Conservation (phyloP, 345 rosid species). For the Hibiscus syriacus region DNA sequence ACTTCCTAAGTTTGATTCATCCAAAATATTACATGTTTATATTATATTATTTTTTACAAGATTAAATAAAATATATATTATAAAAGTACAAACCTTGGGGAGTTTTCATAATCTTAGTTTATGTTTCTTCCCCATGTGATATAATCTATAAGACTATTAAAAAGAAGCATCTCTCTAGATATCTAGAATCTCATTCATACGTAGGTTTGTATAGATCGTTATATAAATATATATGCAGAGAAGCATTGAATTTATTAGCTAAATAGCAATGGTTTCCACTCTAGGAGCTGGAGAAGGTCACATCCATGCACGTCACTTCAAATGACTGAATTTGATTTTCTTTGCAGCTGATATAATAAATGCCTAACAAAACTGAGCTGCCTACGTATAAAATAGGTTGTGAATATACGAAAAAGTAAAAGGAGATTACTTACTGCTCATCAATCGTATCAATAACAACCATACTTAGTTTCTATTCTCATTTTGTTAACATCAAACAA, state of each 20-base stretch:
- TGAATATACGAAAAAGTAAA: background rate
- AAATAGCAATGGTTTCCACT: constrained; percentile 19
- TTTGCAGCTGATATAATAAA: too few relatives aligned
- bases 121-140: constrained; percentile 32
- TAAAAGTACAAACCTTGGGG: constrained; percentile 22
- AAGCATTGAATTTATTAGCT: constrained; percentile 21
- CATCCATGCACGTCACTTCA: constrained; percentile 42
- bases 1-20: too few relatives aligned
- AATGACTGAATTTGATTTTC: too few relatives aligned
- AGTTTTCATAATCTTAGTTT: constrained; percentile 24
- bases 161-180: constrained; percentile 16
- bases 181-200: background rate
- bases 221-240: constrained; percentile 17
- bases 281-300: constrained; percentile 20
- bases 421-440: background rate
- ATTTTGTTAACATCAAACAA: background rate
- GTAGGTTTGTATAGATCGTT: background rate
- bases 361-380: background rate
- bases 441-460: background rate
- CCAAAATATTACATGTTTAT: too few relatives aligned
- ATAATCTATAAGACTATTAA: too few relatives aligned
- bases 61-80: too few relatives aligned
- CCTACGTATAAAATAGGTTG: constrained; percentile 4
- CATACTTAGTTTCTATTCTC: constrained; percentile 7
- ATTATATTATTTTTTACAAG: too few relatives aligned